These are phyloP conservation scores for Skeletonema potamos DNA, from an alignment of 108 stramenopile genomes.

Conservation along the genomic window DNA sequence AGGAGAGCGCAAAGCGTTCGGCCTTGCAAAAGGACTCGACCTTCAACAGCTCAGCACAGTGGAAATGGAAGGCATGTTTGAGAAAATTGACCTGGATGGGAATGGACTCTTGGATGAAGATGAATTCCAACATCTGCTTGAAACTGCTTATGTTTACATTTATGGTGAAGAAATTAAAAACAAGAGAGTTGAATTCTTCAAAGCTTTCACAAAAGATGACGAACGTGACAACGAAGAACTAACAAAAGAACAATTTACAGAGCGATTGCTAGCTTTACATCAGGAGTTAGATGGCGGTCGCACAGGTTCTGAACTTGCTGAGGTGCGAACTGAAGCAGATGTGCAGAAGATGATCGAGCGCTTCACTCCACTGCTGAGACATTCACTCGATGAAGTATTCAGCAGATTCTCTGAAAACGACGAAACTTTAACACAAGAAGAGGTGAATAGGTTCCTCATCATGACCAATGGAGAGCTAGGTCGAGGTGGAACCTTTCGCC, in stretches of 20 bases:
- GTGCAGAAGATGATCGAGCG: constrained; percentile 28
- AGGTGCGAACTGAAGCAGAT: constrained; percentile 43
- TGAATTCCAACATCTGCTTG: constrained; percentile 35
- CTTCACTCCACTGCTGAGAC: constrained; percentile 28
- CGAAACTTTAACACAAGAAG: constrained; percentile 50
- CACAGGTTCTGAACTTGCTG: constrained; percentile 36
- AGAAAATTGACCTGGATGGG: constrained; percentile 27
- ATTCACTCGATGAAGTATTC: constrained; percentile 30
- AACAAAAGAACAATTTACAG: constrained; percentile 42
- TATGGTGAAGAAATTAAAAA: constrained; percentile 36
- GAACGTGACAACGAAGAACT: constrained; percentile 7
- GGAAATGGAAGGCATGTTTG: constrained; percentile 34
- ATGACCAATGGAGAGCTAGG: constrained; percentile 68
- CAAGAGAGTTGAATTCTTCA: constrained; percentile 42
- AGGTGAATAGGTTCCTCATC: constrained; percentile 82
- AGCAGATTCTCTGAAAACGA: constrained; percentile 21
- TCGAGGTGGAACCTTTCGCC: constrained; percentile 73
- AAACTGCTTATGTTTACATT: constrained; percentile 25
- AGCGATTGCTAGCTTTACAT: constrained; percentile 37
- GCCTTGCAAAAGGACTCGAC: constrained; percentile 35
- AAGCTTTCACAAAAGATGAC: constrained; percentile 15
- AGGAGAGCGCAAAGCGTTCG: constrained; percentile 41
- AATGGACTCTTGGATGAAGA: constrained; percentile 36
- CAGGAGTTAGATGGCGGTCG: constrained; percentile 40
- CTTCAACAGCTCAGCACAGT: constrained; percentile 4